Conservation (phyloP, 2,329 filamentous ascomycete species). For the Exophiala sp. region DNA sequence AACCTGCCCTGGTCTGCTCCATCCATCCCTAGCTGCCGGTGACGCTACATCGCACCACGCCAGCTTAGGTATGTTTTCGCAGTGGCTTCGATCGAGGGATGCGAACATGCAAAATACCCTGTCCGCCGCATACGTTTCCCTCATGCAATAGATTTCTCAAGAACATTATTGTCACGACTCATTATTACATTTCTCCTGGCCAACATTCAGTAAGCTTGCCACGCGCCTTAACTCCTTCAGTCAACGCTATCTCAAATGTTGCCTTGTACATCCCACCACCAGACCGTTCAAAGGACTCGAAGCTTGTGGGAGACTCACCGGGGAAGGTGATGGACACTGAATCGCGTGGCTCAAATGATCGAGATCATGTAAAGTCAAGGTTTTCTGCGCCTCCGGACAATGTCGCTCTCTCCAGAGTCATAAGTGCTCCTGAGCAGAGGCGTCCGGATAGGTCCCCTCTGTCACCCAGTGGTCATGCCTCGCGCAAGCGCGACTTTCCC, state of each 20-base stretch:
- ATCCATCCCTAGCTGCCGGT: constrained; percentile 7
- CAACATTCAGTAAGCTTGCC: constrained; percentile 6
- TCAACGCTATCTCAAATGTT: constrained; percentile 16
- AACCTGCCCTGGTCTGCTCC: neutral
- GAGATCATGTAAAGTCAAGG: constrained; percentile 15
- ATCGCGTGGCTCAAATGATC: constrained; percentile 5
- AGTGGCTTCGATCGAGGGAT: constrained; percentile 13
- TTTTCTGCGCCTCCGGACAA: constrained; percentile 8
- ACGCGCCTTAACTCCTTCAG: constrained; percentile 3
- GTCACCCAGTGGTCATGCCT: constrained; percentile 8
- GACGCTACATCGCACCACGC: constrained; percentile 6
- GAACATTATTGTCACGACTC: constrained; percentile 5
- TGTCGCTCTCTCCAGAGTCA: constrained; percentile 18
- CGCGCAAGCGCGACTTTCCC: constrained; percentile 19
- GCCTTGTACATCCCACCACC: constrained; percentile 10
- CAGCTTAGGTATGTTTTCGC: constrained; percentile 20
- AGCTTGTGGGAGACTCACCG: constrained; percentile 9
- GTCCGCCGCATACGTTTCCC: constrained; percentile 9
- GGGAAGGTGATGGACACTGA: constrained; percentile 19
- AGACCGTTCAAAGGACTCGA: constrained; percentile 13
- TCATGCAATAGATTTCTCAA: constrained; percentile 5
- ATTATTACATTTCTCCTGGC: neutral
- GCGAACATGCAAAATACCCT: constrained; percentile 18
- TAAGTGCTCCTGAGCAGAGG: constrained; percentile 19
- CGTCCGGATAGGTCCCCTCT: constrained; percentile 4